A percentile compares a stretch with the other conserved stretches of the same genome.
These are phyloP conservation scores for Penicillium paxilli DNA, from an alignment of 495 filamentous ascomycete genomes.

Conservation along the genomic window DNA sequence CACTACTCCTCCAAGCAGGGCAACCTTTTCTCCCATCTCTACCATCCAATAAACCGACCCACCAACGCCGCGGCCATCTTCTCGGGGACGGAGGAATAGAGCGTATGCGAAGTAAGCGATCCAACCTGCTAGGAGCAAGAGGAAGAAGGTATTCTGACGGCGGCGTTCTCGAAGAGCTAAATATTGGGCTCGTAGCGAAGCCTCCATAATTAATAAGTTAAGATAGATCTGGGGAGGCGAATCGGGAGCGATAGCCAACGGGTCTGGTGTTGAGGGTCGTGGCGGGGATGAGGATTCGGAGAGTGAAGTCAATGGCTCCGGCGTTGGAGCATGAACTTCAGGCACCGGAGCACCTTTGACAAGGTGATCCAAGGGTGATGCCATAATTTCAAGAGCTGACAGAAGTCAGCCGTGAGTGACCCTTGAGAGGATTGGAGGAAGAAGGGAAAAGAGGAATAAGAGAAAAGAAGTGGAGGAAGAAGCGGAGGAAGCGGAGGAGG, in stretches of 20 bases:
- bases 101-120: slow-evolving; percentile 79
- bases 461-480: not conserved
- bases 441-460: not conserved
- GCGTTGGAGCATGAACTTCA: slow-evolving; percentile 41
- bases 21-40: slow-evolving; percentile 83
- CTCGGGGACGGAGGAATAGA: slow-evolving; percentile 83
- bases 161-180: slow-evolving; percentile 83
- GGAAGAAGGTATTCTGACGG: slow-evolving; percentile 93
- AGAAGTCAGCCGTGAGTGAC: slow-evolving; percentile 35
- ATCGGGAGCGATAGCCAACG: slow-evolving; percentile 77
- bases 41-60: slow-evolving; percentile 96
- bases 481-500: not conserved
- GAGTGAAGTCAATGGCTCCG: slow-evolving; percentile 35
- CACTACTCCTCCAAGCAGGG: slow-evolving; percentile 81
- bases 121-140: slow-evolving; percentile 77
- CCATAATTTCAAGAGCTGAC: slow-evolving; percentile 39
- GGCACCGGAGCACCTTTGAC: slow-evolving; percentile 77
- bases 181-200: slow-evolving; percentile 89
- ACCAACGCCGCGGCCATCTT: slow-evolving; percentile 86
- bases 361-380: slow-evolving; percentile 73
- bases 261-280: slow-evolving; percentile 59
- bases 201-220: slow-evolving; percentile 95
- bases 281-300: slow-evolving; percentile 38
- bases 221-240: slow-evolving; percentile 98
- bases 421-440: slow-evolving; percentile 14